Evolutionary conservation across 345 rosid species (phyloP), one percentile per base, ranked within the genome.

Genomic region (Lepidium aucheri): DNA sequence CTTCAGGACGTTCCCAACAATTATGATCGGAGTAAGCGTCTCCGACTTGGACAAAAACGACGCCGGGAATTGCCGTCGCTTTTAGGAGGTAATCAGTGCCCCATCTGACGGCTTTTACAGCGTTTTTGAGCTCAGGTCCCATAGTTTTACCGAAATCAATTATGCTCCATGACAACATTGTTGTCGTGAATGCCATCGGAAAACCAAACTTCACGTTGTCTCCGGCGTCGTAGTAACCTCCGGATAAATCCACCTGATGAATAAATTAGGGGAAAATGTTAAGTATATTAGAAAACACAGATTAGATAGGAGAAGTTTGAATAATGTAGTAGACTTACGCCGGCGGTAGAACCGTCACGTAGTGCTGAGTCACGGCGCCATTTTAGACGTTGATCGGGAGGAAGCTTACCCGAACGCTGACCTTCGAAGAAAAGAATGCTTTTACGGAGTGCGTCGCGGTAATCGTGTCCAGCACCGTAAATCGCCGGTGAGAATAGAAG

Each of bases 1-100:
- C 98, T 75, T 93, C 97, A n/a, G 96, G 96, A 57, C 96, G 78
- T 74, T 93, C 97, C 98, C 98, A 93, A 44, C 98, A 90, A 52
- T 85, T 85, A 56, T 93, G 98, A 41, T 93, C 98, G 9, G 94
- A 86, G 40, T 81, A 79, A 33, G 97, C 96, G 30, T 93, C 96
- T 8, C 97, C 98, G 36, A 92, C 98, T 88, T 85, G 84, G 0
- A 65, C 76, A 45, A 73, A 73, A 2, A 73, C 67, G 10, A 65
- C 72, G 9, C 32, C 24, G 0, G 71, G 72, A 58, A 72, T 20
- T 26, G 30, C 24, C 9, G 76, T 72, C 35, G 95, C 86, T 74
- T 92, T 92, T 74, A 87, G 59, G 78, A 89, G 89, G 55, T 87
- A 92, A 80, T 92, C 91, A 0, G 97, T 89, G 15, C 95, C 98